Percentiles rank a stretch among this genome's conserved stretches.
phyloP scores from a whole-genome alignment of 495 filamentous ascomycete genomes.

The Alectoria sarmentosa region DNA sequence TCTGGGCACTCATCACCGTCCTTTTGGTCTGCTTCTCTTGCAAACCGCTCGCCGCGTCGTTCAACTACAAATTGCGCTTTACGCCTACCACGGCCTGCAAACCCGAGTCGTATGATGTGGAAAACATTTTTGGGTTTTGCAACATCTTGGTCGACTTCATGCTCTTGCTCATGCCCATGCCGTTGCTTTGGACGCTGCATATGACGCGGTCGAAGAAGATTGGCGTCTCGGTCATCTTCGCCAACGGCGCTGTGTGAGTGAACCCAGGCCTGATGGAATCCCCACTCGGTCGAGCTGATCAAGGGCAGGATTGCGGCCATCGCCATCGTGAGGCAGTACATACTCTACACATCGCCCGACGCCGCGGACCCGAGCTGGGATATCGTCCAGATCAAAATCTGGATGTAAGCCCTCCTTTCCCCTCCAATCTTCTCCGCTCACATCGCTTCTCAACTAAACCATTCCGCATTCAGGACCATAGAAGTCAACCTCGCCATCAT shows the following conservation, averaged over 20 bases:
- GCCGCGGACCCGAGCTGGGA: neutral
- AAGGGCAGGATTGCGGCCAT: neutral
- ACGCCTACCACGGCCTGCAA: neutral
- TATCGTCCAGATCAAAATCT: neutral
- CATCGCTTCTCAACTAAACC: neutral
- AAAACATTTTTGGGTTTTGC: constrained; percentile 7
- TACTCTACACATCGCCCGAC: neutral
- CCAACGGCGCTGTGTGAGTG: constrained; percentile 11
- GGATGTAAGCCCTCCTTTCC: constrained; percentile 6
- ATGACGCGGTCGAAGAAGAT: constrained; percentile 5
- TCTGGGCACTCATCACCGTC: neutral
- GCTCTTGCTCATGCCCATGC: constrained; percentile 9
- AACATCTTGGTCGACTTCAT: constrained; percentile 17
- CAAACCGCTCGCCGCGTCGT: constrained; percentile 5
- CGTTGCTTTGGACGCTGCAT: constrained; percentile 13
- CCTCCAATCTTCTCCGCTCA: neutral
- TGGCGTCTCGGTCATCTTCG: constrained; percentile 11
- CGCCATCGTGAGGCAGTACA: constrained; percentile 5
- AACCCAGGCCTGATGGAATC: no score
- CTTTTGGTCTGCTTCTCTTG: constrained; percentile 15
- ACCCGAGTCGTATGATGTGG: neutral
- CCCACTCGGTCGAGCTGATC: no score
- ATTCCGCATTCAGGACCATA: neutral
- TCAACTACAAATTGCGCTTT: neutral
- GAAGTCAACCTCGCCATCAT: constrained; percentile 21